These are phyloP conservation scores for Aspergillus quadrilineatus DNA, from an alignment of 2,329 filamentous ascomycete species.

Conservation along the genomic window DNA sequence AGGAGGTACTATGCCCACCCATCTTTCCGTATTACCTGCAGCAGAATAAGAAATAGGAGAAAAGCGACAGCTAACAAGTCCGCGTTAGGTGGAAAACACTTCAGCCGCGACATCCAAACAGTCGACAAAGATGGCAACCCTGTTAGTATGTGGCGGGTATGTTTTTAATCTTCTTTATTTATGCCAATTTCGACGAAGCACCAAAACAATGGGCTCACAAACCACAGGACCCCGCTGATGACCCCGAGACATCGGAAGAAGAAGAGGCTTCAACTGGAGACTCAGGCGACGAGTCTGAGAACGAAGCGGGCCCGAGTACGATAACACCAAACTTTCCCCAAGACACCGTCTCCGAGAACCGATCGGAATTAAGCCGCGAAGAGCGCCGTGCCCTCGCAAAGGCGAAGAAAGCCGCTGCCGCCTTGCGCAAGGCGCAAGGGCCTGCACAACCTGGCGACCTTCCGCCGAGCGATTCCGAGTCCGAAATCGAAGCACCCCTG, in stretches of 20 bases:
- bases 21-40: neutral
- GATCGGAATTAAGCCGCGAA: constrained; percentile 66
- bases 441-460: constrained; percentile 80
- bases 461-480: constrained; percentile 66
- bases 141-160: constrained; percentile 80
- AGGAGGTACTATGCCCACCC: constrained; percentile 64
- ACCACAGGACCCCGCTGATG: constrained; percentile 37
- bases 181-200: neutral
- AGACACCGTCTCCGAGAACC: constrained; percentile 44
- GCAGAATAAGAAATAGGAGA: neutral
- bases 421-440: constrained; percentile 69
- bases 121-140: constrained; percentile 86
- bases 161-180: constrained; percentile 28
- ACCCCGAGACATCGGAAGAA: constrained; percentile 34
- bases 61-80: neutral
- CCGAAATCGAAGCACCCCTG: constrained; percentile 22
- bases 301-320: constrained; percentile 50
- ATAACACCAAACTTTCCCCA: constrained; percentile 29
- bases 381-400: constrained; percentile 85
- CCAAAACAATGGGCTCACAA: neutral
- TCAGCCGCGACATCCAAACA: constrained; percentile 85
- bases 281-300: constrained; percentile 47
- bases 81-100: constrained; percentile 80
- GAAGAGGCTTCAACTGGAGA: constrained; percentile 48
- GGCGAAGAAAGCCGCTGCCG: constrained; percentile 85